A percentile compares a stretch with the other conserved stretches of the same genome.
These are phyloP conservation scores for Leccinum aurantiacum DNA, from an alignment of 768 basidiomycete species.

Conservation along the genomic window DNA sequence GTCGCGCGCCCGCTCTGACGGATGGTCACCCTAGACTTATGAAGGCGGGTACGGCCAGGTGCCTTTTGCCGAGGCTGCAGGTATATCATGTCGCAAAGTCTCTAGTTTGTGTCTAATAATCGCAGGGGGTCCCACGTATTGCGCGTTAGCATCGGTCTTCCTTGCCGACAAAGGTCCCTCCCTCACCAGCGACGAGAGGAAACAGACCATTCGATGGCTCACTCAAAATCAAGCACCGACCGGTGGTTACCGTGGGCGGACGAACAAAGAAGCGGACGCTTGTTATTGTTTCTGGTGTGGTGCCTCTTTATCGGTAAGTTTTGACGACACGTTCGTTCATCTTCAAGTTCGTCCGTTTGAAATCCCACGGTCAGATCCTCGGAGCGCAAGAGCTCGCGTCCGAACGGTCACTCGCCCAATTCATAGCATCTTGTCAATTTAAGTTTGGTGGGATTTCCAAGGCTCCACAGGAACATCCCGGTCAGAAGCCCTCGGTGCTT, in stretches of 20 bases:
- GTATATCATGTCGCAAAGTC: slow-evolving; percentile 39
- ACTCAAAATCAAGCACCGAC: slow-evolving; percentile 58
- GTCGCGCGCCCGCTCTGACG: neutral
- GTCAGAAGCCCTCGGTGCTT: slow-evolving; percentile 39
- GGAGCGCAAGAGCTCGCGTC: slow-evolving; percentile 60
- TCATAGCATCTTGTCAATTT: slow-evolving; percentile 78
- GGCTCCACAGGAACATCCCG: slow-evolving; percentile 74
- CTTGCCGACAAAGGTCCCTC: slow-evolving; percentile 39
- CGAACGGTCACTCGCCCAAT: slow-evolving; percentile 51
- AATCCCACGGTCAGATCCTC: slow-evolving; percentile 55
- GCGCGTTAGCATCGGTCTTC: slow-evolving; percentile 74
- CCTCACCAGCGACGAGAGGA: slow-evolving; percentile 40
- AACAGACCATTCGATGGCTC: slow-evolving; percentile 73
- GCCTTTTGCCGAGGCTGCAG: slow-evolving; percentile 82
- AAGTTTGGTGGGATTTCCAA: slow-evolving; percentile 89
- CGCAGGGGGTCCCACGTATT: slow-evolving; percentile 91
- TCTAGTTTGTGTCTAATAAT: neutral
- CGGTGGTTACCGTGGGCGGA: slow-evolving; percentile 88
- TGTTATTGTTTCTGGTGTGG: slow-evolving; percentile 98
- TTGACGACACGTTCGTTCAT: neutral
- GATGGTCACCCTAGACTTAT: slow-evolving; percentile 58
- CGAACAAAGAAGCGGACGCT: slow-evolving; percentile 84
- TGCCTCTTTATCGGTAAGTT: slow-evolving; percentile 68
- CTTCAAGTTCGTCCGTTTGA: neutral
- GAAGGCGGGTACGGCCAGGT: slow-evolving; percentile 92